These are phyloP conservation scores for Solanum bulbocastanum DNA, from an alignment of 257 asterid species.

Conservation along the genomic window DNA sequence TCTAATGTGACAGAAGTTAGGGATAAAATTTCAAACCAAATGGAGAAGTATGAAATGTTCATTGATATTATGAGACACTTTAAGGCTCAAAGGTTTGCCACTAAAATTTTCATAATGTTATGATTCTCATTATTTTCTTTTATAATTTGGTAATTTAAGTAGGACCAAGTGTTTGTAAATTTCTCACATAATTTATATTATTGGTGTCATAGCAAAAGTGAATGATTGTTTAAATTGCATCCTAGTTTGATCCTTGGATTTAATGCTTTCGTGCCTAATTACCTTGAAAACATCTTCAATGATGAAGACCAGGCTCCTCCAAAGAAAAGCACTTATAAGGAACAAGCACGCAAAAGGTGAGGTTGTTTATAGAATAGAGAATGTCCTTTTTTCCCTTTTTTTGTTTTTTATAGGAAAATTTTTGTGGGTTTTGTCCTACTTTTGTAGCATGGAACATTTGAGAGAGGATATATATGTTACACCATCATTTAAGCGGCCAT, in stretches of 20 bases:
- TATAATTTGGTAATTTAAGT: neutral
- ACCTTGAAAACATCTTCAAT: conserved; percentile 74
- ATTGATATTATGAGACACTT: conserved; percentile 89
- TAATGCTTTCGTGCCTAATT: conserved; percentile 91
- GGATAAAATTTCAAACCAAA: conserved; percentile 12
- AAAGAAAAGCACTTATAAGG: neutral
- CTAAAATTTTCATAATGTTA: neutral
- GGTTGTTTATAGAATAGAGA: neutral
- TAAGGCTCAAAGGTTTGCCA: conserved; percentile 76
- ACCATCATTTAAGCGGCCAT: too few relatives aligned
- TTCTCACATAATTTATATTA: conserved; percentile 63
- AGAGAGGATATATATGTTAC: neutral
- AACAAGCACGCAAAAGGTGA: neutral
- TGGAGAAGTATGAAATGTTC: conserved; percentile 81
- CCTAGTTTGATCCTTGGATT: conserved; percentile 82
- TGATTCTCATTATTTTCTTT: neutral
- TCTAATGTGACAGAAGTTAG: neutral
- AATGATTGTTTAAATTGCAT: conserved; percentile 89
- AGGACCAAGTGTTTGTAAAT: neutral
- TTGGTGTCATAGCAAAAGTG: conserved; percentile 81
- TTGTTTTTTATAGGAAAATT: too few relatives aligned
- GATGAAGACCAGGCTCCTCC: conserved; percentile 9
- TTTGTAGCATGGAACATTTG: neutral
- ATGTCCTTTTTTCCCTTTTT: neutral
- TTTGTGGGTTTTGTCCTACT: too few relatives aligned